Evolutionary conservation across 225 moss, liverwort and hornwort species (phyloP).

Genomic region (Bryum argenteum): DNA sequence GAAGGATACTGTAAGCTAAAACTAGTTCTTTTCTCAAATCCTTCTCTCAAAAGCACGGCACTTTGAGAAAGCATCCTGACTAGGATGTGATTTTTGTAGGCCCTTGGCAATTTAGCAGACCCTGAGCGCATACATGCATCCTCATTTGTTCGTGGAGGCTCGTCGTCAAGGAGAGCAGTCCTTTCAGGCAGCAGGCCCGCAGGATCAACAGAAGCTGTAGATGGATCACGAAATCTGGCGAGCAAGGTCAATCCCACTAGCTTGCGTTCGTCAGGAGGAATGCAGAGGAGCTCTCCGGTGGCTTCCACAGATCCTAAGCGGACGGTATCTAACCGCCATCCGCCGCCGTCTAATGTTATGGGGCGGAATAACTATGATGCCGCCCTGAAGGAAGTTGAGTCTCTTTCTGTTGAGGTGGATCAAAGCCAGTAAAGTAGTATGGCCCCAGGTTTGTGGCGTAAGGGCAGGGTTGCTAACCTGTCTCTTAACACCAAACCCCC

Average conservation of each 20-base stretch:
- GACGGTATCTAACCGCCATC: slow-evolving; percentile 93
- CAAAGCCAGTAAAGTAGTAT: slow-evolving; percentile 65
- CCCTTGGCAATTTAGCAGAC: slow-evolving; percentile 69
- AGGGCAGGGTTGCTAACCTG: slow-evolving; percentile 47
- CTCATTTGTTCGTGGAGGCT: slow-evolving; percentile 88
- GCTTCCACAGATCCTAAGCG: slow-evolving; percentile 93
- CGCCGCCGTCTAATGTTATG: slow-evolving; percentile 62
- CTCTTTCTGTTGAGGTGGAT: slow-evolving; percentile 76
- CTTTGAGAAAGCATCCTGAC: no score
- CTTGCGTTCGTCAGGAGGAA: slow-evolving; percentile 86
- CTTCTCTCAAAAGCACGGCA: no score
- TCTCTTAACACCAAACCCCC: slow-evolving; percentile 41
- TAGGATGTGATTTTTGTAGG: slow-evolving; percentile 16
- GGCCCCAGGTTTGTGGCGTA: slow-evolving; percentile 64
- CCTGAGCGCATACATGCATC: slow-evolving; percentile 86
- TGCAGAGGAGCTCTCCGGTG: slow-evolving; percentile 91
- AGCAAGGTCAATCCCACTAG: slow-evolving; percentile 84
- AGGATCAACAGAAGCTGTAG: slow-evolving; percentile 73
- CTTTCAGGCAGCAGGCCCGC: slow-evolving; percentile 72
- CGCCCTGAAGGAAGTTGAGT: slow-evolving; percentile 73
- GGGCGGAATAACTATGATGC: slow-evolving; percentile 64
- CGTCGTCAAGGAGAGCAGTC: slow-evolving; percentile 91
- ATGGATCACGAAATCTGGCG: slow-evolving; percentile 71
- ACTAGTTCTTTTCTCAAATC: not conserved
- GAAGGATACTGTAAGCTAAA: slow-evolving; percentile 74